Evolutionary conservation across 1,139 yeast genomes (phyloP), one percentile per base, ranked within the genome.

Genomic region (Hemisphaericaspora lyxosophila): DNA sequence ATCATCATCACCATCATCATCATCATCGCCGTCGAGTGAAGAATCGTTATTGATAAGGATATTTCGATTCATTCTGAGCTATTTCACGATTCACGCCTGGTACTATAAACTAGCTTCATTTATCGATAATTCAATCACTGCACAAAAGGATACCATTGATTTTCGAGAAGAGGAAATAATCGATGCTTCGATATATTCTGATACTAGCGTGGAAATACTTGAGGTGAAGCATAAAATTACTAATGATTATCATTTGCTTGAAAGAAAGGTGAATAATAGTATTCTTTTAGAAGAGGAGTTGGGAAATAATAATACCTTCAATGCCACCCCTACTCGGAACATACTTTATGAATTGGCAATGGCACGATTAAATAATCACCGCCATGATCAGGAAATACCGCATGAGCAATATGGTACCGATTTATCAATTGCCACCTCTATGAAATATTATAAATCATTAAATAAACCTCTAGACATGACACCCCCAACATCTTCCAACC

Each of bases 381-480:
- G 25, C 16, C 17, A 31, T 16, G 17, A 31, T 7, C 33, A 31
- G 6, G 17, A n/a, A 22, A 6, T n/a, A 9, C 7, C 23, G 6
- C 7, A 33, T 20, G 29, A 26, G 13, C 48, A 44, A 25, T 47
- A 46, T 34, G 49, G 51, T 8, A 46, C 48, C 1, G 41, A 45
- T 31, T 37, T 47, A 28, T 44, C 49, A 12, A 42, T 45, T 25
- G 41, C 46, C 2, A 31, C 18, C 7, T 14, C 26, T 11, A 23
- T 5, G 20, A 5, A 3, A 15, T n/a, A 4, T 17, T 23, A 6
- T 11, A 16, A 22, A 12, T 9, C 8, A 14, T 13, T 9, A 26
- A 15, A n/a, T 7, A 29, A 3, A 5, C 33, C 18, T 15, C 15
- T n/a, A n/a, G n/a, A n/a, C n/a, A n/a, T 22, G 14, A 31, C 25